phyloP scores from a whole-genome alignment of 345 rosid genomes.

The Populus davidiana region DNA sequence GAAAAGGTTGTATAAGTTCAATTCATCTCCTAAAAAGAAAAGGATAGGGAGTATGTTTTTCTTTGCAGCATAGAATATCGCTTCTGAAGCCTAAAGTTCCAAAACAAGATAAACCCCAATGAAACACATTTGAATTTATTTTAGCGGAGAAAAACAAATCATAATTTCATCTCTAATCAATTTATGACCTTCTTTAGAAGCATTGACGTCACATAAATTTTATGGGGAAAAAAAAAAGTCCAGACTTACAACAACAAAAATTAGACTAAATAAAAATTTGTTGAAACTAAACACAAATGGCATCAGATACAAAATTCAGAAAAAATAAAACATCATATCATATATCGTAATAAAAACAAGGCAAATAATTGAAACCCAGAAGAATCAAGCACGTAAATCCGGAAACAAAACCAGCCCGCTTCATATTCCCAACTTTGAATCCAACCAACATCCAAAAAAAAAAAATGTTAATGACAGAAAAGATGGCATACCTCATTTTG shows the following conservation, averaged over 20 bases:
- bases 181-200: background rate
- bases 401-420: background rate
- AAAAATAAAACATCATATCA: background rate
- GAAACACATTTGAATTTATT: background rate
- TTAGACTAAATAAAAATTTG: background rate
- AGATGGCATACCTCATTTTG: constrained; percentile 52
- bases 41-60: background rate
- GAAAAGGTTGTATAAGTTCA: background rate
- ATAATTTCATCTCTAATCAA: background rate
- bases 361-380: background rate
- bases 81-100: background rate
- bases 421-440: background rate
- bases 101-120: background rate
- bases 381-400: background rate
- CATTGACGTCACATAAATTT: background rate
- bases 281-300: background rate
- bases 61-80: background rate
- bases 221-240: background rate
- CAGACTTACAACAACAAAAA: background rate
- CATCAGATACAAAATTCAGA: background rate
- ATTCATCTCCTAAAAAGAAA: background rate
- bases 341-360: background rate
- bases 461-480: background rate
- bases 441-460: background rate
- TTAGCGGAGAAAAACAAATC: background rate